Percentiles rank a stretch among this genome's conserved stretches.
These are phyloP conservation scores for Eucalyptus virginea DNA, from an alignment of 345 rosid species.

Conservation along the genomic window DNA sequence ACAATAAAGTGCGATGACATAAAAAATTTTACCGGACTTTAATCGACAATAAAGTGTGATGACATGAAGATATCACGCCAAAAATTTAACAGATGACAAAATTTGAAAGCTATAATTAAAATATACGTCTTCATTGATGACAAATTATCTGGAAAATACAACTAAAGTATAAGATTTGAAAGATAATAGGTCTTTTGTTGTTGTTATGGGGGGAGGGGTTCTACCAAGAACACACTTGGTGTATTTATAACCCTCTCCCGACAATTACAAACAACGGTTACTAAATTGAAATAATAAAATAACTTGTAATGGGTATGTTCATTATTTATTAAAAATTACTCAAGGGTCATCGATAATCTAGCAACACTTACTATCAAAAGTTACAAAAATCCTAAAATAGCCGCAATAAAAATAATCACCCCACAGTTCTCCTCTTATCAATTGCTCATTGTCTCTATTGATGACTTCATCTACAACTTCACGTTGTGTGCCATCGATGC, in stretches of 20 bases:
- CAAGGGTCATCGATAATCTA: neutral
- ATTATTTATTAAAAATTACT: neutral
- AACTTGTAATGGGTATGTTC: neutral
- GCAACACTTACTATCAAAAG: neutral
- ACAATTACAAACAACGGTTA: neutral
- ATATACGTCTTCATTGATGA: neutral
- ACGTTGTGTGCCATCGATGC: neutral
- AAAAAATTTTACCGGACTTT: rapidly evolving
- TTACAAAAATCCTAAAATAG: neutral
- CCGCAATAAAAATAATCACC: neutral
- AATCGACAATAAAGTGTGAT: neutral
- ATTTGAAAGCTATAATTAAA: neutral
- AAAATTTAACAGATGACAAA: neutral
- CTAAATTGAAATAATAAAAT: neutral
- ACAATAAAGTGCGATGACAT: neutral
- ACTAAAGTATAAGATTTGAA: neutral
- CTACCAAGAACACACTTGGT: neutral
- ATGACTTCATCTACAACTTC: neutral
- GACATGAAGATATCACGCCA: neutral
- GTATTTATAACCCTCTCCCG: neutral
- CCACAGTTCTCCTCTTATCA: neutral
- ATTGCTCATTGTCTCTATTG: neutral
- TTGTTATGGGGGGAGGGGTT: neutral
- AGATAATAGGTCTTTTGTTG: neutral
- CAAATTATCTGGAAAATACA: neutral